These are phyloP conservation scores for Datura wrightii DNA, from an alignment of 257 asterid genomes.

Conservation along the genomic window DNA sequence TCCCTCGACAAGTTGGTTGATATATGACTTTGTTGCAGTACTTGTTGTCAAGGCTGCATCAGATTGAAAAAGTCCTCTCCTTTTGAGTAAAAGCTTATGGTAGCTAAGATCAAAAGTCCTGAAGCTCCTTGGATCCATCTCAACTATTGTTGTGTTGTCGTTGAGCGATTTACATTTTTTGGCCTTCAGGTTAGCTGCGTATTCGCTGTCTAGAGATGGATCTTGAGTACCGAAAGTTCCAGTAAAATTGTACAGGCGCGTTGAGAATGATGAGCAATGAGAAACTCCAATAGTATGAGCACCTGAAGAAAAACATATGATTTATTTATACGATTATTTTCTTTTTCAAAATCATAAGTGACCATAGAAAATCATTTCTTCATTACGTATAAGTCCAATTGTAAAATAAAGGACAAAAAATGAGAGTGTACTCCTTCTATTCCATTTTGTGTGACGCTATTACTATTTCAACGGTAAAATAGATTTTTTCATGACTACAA, in stretches of 20 bases:
- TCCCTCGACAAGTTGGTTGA: conserved; percentile 49
- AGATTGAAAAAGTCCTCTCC: conserved; percentile 68
- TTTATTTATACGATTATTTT: no score
- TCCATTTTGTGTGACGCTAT: no score
- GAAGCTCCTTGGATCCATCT: conserved; percentile 78
- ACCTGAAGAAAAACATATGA: conserved; percentile 42
- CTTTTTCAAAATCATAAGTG: no score
- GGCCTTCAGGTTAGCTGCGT: conserved; percentile 60
- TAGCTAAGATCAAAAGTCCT: conserved; percentile 74
- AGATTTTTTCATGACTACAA: no score
- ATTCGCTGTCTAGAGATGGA: conserved; percentile 70
- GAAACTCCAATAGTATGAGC: conserved; percentile 78
- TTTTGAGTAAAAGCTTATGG: conserved; percentile 58
- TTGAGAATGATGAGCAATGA: conserved; percentile 59
- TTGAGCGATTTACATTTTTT: conserved; percentile 54
- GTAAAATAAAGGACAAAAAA: background rate
- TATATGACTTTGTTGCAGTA: conserved; percentile 45
- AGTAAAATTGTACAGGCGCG: conserved; percentile 67
- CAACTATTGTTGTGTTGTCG: conserved; percentile 49
- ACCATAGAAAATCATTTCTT: no score
- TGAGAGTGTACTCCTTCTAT: no score
- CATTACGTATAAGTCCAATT: no score
- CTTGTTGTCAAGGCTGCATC: conserved; percentile 62
- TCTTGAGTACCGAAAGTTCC: conserved; percentile 60
- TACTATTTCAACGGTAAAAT: no score